phyloP scores from a whole-genome alignment of 2,329 filamentous ascomycete species.

The Pseudogymnoascus verrucosus region DNA sequence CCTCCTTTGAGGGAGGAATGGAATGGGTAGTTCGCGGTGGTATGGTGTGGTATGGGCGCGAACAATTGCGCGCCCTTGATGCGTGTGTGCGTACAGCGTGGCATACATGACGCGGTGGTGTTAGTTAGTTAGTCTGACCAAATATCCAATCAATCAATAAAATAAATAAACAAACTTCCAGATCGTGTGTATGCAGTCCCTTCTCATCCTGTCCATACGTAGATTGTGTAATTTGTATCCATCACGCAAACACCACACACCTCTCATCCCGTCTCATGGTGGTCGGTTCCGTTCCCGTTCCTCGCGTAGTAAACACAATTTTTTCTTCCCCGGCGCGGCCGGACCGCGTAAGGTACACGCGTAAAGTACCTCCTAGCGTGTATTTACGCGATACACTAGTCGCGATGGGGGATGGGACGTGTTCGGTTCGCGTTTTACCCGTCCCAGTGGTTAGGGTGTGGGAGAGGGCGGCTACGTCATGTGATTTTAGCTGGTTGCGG shows the following conservation, averaged over 20 bases:
- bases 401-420: neutral
- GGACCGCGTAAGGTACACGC: neutral
- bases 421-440: neutral
- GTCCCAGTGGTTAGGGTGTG: too few species aligned
- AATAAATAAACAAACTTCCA: neutral
- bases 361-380: neutral
- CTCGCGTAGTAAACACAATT: neutral
- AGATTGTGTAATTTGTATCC: too few species aligned
- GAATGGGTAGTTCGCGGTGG: too few species aligned
- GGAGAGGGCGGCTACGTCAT: neutral
- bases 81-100: neutral
- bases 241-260: too few species aligned
- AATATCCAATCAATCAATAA: neutral
- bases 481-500: neutral
- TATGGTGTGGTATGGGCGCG: neutral
- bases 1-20: neutral
- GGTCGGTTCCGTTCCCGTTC: too few species aligned
- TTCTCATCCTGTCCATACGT: too few species aligned
- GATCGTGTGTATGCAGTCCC: neutral
- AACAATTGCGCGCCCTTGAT: neutral
- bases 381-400: neutral
- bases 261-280: too few species aligned
- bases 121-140: neutral
- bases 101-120: neutral
- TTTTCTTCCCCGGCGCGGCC: neutral